A percentile compares a stretch with the other conserved stretches of the same genome.
phyloP scores from a whole-genome alignment of 2,329 filamentous ascomycete genomes.

The Beauveria rudraprayagi region DNA sequence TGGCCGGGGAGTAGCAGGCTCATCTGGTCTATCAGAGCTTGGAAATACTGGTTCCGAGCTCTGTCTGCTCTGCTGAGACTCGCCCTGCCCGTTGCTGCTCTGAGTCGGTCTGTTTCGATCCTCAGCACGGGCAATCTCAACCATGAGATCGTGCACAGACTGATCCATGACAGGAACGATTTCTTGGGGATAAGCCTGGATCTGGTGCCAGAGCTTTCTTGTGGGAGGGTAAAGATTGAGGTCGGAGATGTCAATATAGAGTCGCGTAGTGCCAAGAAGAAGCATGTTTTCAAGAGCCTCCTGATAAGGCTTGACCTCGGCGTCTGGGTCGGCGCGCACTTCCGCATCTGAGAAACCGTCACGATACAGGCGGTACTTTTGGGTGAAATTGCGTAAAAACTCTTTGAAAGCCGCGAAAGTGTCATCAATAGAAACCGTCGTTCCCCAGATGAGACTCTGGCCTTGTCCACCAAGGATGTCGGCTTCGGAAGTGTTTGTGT shows the following conservation, averaged over 20 bases:
- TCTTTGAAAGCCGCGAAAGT: constrained; percentile 83
- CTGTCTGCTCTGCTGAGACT: constrained; percentile 37
- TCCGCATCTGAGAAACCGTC: constrained; percentile 77
- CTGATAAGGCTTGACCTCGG: constrained; percentile 74
- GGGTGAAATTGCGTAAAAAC: constrained; percentile 84
- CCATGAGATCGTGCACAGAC: constrained; percentile 84
- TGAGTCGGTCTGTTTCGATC: constrained; percentile 61
- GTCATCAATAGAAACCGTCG: constrained; percentile 88
- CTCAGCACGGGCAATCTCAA: constrained; percentile 76
- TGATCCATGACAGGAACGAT: constrained; percentile 97
- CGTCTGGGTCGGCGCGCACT: constrained; percentile 59
- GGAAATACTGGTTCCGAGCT: constrained; percentile 73
- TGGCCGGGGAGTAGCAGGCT: constrained; percentile 27
- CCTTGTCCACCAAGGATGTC: constrained; percentile 76
- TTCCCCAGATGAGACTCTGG: constrained; percentile 88
- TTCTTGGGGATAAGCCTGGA: constrained; percentile 90
- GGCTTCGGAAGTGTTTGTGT: constrained; percentile 87
- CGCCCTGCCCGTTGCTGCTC: constrained; percentile 41
- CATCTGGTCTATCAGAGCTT: constrained; percentile 65
- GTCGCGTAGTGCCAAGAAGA: constrained; percentile 69
- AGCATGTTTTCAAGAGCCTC: constrained; percentile 87
- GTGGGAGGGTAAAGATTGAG: constrained; percentile 90
- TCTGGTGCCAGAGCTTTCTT: constrained; percentile 88
- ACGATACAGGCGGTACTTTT: constrained; percentile 87
- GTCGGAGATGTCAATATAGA: constrained; percentile 85